Percentiles rank a stretch among this genome's conserved stretches.
Conservation (phyloP, 352 stramenopile species). For the Phytophthora ramorum region DNA sequence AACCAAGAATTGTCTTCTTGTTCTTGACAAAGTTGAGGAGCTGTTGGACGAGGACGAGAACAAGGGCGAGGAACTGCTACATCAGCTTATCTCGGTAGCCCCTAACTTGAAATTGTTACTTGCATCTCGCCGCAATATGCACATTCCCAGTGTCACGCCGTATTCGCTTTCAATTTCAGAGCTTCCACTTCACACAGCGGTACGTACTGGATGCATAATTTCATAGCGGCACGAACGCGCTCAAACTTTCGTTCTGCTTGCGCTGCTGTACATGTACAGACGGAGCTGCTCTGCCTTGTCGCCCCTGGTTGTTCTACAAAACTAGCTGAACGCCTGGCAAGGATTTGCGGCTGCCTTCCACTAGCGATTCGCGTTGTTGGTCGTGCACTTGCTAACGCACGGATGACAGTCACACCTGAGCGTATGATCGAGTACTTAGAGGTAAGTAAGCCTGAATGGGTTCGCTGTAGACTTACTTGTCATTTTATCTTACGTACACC, state of each 20-base stretch:
- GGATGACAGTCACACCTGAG: conserved; percentile 74
- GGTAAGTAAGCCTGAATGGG: conserved; percentile 21
- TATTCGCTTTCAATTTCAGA: conserved; percentile 83
- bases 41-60: conserved; percentile 79
- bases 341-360: conserved; percentile 81
- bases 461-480: neutral
- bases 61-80: conserved; percentile 72
- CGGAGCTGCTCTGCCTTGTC: conserved; percentile 71
- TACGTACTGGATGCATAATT: conserved; percentile 28
- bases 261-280: conserved; percentile 36
- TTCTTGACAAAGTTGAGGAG: conserved; percentile 86
- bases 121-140: conserved; percentile 71
- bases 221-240: neutral
- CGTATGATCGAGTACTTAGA: conserved; percentile 86
- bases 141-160: conserved; percentile 80
- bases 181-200: conserved; percentile 71
- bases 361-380: conserved; percentile 84
- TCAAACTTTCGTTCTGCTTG: conserved; percentile 1
- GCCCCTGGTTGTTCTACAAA: conserved; percentile 67
- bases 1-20: conserved; percentile 71
- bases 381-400: conserved; percentile 76
- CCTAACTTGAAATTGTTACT: conserved; percentile 74
- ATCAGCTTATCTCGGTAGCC: conserved; percentile 74
- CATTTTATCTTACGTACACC: conserved; percentile 2
- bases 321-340: conserved; percentile 66